These are phyloP conservation scores for Mortierella polycephala DNA, from an alignment of 371 early-diverging fungal species.

Conservation along the genomic window DNA sequence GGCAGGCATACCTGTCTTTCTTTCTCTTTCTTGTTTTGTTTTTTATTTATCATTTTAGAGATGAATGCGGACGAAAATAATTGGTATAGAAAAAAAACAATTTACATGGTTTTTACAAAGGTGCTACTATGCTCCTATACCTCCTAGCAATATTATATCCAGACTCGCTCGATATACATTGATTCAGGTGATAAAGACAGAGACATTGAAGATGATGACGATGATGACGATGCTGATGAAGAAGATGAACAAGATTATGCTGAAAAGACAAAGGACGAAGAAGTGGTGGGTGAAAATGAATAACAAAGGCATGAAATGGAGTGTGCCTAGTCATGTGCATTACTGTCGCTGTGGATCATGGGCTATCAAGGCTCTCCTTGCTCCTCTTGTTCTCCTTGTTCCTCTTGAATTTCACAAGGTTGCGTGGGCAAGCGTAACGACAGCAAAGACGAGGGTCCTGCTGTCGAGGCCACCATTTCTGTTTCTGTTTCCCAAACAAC, in stretches of 20 bases:
- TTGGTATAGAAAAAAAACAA: too few species aligned
- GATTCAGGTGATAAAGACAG: too few species aligned
- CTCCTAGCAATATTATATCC: too few species aligned
- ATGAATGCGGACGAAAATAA: too few species aligned
- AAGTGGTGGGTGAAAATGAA: not conserved
- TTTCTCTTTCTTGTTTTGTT: too few species aligned
- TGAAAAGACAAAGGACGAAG: not conserved
- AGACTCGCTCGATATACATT: too few species aligned
- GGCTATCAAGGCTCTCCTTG: too few species aligned
- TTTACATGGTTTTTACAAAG: too few species aligned
- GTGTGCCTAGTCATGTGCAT: not conserved
- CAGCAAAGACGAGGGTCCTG: not conserved
- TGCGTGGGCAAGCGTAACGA: slow-evolving; percentile 16
- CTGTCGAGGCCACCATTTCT: not conserved
- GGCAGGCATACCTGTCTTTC: too few species aligned
- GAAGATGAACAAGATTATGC: not conserved
- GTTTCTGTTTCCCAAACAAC: not conserved
- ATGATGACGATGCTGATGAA: slow-evolving; percentile 1
- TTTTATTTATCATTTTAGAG: too few species aligned
- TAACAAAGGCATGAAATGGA: not conserved
- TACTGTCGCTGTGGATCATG: too few species aligned
- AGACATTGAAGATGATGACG: not conserved
- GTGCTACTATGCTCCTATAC: too few species aligned
- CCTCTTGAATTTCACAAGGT: slow-evolving; percentile 13
- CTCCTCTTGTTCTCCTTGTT: not conserved